These are phyloP conservation scores for Coix lacrymajobi DNA, from an alignment of 176 grass and related monocot genomes.

Conservation along the genomic window DNA sequence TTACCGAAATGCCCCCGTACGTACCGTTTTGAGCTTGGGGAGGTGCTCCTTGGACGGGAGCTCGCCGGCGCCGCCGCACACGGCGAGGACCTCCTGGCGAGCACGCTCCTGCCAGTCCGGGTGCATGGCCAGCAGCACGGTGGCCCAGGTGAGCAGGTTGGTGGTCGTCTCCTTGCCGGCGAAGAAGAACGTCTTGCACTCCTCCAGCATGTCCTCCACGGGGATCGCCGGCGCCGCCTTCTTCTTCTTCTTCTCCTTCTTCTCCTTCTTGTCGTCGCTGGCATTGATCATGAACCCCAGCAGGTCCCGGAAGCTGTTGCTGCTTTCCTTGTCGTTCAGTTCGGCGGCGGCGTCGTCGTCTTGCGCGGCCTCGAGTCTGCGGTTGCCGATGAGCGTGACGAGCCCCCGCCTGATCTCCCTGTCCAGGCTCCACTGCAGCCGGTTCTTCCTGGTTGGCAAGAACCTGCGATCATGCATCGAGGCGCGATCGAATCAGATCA, in stretches of 20 bases:
- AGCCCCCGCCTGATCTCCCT: conserved; percentile 68
- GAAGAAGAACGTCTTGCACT: conserved; percentile 99
- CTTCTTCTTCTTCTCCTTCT: background rate
- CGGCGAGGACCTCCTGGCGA: conserved; percentile 55
- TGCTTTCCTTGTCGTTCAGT: background rate
- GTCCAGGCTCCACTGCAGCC: conserved; percentile 65
- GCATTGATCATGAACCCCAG: conserved; percentile 83
- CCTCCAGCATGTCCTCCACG: conserved; percentile 78
- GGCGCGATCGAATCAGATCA: background rate
- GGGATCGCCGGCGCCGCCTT: conserved; percentile 28
- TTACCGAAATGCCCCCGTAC: conserved; percentile 13
- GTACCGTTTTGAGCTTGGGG: conserved; percentile 80
- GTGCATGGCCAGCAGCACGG: conserved; percentile 93
- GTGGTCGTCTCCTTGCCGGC: conserved; percentile 96
- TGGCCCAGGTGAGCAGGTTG: conserved; percentile 77
- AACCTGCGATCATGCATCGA: conserved; percentile 48
- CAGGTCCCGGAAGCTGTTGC: conserved; percentile 43
- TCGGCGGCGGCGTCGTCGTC: background rate
- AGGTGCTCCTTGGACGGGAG: conserved; percentile 80
- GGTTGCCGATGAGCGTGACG: conserved; percentile 45
- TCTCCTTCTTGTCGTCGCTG: background rate
- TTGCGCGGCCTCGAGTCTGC: conserved; percentile 29
- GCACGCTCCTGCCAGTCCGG: conserved; percentile 78
- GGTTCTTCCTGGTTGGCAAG: conserved; percentile 71
- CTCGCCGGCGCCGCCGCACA: conserved; percentile 51